Base-by-base conservation (phyloP, 2,329 filamentous ascomycete species). In the Blastomyces parvus region DNA sequence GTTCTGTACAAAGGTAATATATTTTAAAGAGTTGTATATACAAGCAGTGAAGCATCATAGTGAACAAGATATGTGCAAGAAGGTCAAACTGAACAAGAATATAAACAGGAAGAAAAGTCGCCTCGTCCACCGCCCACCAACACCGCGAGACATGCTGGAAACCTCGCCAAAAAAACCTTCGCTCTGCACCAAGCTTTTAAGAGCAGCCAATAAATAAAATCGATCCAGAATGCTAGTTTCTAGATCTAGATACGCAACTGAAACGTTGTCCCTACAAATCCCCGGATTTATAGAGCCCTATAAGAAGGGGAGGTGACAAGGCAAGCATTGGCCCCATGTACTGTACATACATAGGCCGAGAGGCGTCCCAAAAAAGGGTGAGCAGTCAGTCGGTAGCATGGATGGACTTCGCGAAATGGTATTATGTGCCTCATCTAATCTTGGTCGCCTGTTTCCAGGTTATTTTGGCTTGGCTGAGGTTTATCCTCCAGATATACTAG, bases 401-500 rank as follows among this genome's bases (percentile, higher is more conserved):
- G 6, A 46, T 19, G 42, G 17, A 27, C 14, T 53, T 11, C 50
- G 25, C 6, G 6, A 25, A 27, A 19, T 8, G 19, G 30, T 36
- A 55, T n/a, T 9, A 55, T 11, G 14, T 38, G 33, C 19, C 19
- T 40, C 30, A 22, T 4, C 19, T 57, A 30, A 57, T 57, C 11
- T 22, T 40, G 27, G 8, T 40, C 53, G 9, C 11, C n/a, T 14
- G 19, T 40, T 22, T 40, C 53, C 17, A 25, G 9, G 33, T 19
- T 38, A 19, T 40, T 14, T 3, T 25, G 11, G 17, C 6, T 14
- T 27, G 57, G 22, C 25, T 59, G 40, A 40, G 17, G 3, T 4
- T 60, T 33, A 33, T 60, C 30, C 36, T 62, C 46, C 60, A 62
- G 56, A 56, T 55, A 62, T 44, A 62, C 60, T 62, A 44, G 44